A percentile compares a stretch with the other conserved stretches of the same genome.
Conservation (phyloP, 371 early-diverging fungal species). For the Coelomomyces lativittatus region DNA sequence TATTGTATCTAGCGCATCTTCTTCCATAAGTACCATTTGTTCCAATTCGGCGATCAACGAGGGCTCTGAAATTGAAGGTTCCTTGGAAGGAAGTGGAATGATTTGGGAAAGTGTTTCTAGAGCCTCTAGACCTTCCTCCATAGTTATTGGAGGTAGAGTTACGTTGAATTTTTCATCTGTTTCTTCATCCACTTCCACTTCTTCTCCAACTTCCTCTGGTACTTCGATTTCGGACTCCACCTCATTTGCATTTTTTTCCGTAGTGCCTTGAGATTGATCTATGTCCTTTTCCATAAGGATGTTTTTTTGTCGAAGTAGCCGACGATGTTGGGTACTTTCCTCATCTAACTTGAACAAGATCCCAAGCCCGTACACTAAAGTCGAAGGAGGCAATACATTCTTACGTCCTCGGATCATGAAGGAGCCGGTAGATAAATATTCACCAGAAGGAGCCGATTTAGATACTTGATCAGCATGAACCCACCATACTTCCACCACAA, state of each 20-base stretch:
- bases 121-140: too few species aligned
- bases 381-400: constrained; percentile 81
- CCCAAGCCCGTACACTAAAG: constrained; percentile 92
- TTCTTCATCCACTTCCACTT: constrained; percentile 4
- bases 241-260: constrained; percentile 3
- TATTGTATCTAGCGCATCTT: too few species aligned
- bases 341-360: constrained; percentile 76
- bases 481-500: constrained; percentile 92
- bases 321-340: too few species aligned
- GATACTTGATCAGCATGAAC: constrained; percentile 81
- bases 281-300: constrained; percentile 1
- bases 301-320: constrained; percentile 2
- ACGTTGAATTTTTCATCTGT: too few species aligned
- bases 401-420: constrained; percentile 97
- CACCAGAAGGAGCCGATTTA: constrained; percentile 92
- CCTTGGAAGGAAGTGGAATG: too few species aligned
- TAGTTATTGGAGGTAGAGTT: too few species aligned
- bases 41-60: too few species aligned
- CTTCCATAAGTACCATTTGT: too few species aligned
- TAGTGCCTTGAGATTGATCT: not conserved
- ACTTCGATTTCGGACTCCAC: too few species aligned
- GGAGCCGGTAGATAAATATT: constrained; percentile 81
- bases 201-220: constrained; percentile 1
- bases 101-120: too few species aligned
- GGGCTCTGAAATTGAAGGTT: too few species aligned